Conservation (phyloP, 805 yeast species). For the Pichia scutulata region DNA sequence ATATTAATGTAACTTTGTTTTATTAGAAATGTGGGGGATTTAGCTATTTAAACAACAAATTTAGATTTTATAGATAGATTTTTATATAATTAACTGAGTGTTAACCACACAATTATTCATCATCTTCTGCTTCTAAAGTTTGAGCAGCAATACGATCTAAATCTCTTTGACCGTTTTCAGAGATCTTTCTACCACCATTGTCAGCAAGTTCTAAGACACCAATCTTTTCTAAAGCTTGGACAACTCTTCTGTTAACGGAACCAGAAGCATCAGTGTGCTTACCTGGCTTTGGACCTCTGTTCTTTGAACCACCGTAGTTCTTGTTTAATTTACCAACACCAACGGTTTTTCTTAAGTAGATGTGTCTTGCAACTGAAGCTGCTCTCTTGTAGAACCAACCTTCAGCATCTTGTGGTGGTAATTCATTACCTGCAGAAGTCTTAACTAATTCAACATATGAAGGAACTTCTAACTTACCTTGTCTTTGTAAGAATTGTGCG, state of each 20-base stretch:
- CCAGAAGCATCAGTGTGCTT: conserved; percentile 99
- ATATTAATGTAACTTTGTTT: background rate
- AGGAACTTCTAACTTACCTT: conserved; percentile 99
- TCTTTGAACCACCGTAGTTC: conserved; percentile 97
- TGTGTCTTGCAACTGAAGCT: conserved; percentile 99
- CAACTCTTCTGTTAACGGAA: conserved; percentile 96
- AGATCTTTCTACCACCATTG: conserved; percentile 99
- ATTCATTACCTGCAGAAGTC: conserved; percentile 97
- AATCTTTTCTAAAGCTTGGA: conserved; percentile 96
- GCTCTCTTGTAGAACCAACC: conserved; percentile 99
- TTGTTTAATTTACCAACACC: conserved; percentile 99
- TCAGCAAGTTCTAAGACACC: conserved; percentile 95
- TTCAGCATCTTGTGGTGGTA: conserved; percentile 99
- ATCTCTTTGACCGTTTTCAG: conserved; percentile 99
- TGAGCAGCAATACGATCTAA: conserved; percentile 99
- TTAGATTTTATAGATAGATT: background rate
- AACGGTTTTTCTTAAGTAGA: conserved; percentile 98
- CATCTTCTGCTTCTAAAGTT: conserved; percentile 88
- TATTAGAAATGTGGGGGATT: background rate
- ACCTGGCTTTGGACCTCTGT: conserved; percentile 99
- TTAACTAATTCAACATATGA: conserved; percentile 99
- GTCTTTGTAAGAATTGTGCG: conserved; percentile 99
- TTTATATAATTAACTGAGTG: background rate
- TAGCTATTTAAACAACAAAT: background rate
- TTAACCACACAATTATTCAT: conserved; percentile 28